Percentiles rank a stretch among this genome's conserved stretches.
These are phyloP conservation scores for Metarhizium guizhouense DNA, from an alignment of 2,329 filamentous ascomycete species.

Conservation along the genomic window DNA sequence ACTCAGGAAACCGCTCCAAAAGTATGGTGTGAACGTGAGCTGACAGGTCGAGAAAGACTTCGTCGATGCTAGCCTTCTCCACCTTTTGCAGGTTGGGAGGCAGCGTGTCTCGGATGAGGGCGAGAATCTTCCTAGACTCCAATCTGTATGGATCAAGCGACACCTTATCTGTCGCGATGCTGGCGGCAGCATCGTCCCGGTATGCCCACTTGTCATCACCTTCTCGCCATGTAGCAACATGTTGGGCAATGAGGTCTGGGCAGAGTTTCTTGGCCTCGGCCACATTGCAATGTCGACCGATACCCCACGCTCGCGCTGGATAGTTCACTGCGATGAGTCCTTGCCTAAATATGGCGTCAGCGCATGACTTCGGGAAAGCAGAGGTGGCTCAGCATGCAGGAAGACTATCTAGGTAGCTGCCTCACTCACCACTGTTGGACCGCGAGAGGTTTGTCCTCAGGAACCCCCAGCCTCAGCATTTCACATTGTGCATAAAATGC, in stretches of 20 bases:
- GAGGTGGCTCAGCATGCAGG: neutral
- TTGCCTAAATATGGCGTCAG: conserved; percentile 45
- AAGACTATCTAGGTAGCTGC: neutral
- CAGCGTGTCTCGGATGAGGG: conserved; percentile 65
- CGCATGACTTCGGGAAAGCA: neutral
- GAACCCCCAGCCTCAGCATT: conserved; percentile 71
- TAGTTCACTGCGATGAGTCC: conserved; percentile 96
- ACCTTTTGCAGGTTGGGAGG: conserved; percentile 59
- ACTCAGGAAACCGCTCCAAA: conserved; percentile 66
- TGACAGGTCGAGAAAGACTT: conserved; percentile 89
- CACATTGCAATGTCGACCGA: conserved; percentile 70
- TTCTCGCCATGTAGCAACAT: conserved; percentile 91
- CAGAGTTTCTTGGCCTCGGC: conserved; percentile 80
- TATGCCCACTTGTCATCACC: conserved; percentile 91
- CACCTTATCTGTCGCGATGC: conserved; percentile 85
- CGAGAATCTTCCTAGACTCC: conserved; percentile 74
- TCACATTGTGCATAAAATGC: conserved; percentile 98
- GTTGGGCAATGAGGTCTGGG: conserved; percentile 74
- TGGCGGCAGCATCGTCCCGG: conserved; percentile 66
- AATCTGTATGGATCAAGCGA: conserved; percentile 86
- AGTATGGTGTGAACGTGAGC: conserved; percentile 71
- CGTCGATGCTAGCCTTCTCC: conserved; percentile 92
- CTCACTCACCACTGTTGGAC: conserved; percentile 75
- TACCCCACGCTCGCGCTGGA: conserved; percentile 70
- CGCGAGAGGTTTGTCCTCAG: conserved; percentile 71